Evolutionary conservation across 768 basidiomycete species (phyloP).

Genomic region (Rossbeevera mucosa): DNA sequence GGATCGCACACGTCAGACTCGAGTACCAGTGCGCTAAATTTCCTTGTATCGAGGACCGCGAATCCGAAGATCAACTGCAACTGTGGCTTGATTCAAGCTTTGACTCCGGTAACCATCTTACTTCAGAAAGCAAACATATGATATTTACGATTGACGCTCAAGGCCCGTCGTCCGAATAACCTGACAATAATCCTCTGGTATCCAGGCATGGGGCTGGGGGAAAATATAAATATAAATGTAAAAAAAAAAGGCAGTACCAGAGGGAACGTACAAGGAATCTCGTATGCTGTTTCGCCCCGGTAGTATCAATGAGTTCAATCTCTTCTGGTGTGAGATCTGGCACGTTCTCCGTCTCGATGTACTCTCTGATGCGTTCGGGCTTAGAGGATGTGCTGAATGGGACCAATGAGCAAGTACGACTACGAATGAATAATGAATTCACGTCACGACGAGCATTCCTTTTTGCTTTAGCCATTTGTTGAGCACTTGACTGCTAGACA

Average conservation of each 20-base stretch:
- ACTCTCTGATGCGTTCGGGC: conserved; percentile 30
- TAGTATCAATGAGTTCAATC: conserved; percentile 22
- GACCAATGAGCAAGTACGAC: background rate
- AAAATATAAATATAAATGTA: background rate
- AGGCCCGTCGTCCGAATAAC: no score
- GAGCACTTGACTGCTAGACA: conserved; percentile 29
- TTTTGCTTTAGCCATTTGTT: conserved; percentile 31
- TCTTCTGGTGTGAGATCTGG: conserved; percentile 26
- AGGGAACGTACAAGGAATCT: conserved; percentile 25
- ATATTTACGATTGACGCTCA: background rate
- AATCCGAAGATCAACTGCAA: background rate
- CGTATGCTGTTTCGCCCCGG: conserved; percentile 20
- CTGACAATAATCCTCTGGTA: background rate
- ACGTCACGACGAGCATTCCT: conserved; percentile 30
- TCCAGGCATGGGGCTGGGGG: background rate
- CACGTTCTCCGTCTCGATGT: conserved; percentile 26
- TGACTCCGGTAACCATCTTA: background rate
- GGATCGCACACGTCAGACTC: no score
- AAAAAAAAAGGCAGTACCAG: background rate
- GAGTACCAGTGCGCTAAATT: no score
- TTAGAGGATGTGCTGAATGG: conserved; percentile 31
- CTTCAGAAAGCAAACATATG: background rate
- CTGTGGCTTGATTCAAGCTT: background rate
- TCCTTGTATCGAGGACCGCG: background rate
- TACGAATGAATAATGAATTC: background rate